A percentile compares a stretch with the other conserved stretches of the same genome.
These are phyloP conservation scores for Raddia guianensis DNA, from an alignment of 176 grass and related monocot genomes.

Conservation along the genomic window DNA sequence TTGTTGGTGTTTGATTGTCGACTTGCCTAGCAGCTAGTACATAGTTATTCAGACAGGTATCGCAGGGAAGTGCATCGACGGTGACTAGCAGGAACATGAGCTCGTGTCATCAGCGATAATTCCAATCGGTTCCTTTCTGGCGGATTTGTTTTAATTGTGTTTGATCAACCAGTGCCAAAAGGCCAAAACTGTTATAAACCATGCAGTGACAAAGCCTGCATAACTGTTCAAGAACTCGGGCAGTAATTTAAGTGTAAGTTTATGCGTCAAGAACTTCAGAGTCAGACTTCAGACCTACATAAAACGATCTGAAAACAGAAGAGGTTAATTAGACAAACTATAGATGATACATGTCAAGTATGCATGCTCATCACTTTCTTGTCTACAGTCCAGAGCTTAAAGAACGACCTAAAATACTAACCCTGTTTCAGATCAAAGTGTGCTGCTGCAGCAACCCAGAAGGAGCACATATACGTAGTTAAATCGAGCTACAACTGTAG, in stretches of 20 bases:
- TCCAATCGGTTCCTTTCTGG: slow-evolving; percentile 6
- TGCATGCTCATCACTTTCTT: neutral
- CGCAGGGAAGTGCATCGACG: neutral
- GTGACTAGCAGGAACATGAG: slow-evolving; percentile 27
- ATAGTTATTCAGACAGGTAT: neutral
- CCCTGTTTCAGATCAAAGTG: slow-evolving; percentile 12
- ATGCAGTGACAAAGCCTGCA: slow-evolving; percentile 17
- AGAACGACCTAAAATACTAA: slow-evolving; percentile 3
- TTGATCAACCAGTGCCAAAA: neutral
- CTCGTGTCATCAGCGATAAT: slow-evolving; percentile 12
- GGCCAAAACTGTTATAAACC: too few species aligned
- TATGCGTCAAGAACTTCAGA: neutral
- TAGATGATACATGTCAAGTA: neutral
- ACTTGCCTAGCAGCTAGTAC: neutral
- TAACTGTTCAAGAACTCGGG: neutral
- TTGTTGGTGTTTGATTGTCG: slow-evolving; percentile 12
- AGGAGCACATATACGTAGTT: slow-evolving; percentile 20
- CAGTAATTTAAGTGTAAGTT: neutral
- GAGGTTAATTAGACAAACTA: neutral
- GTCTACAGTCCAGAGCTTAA: slow-evolving; percentile 16
- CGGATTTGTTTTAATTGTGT: neutral
- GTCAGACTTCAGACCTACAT: neutral
- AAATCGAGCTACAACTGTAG: slow-evolving; percentile 18
- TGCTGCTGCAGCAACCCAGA: slow-evolving; percentile 42
- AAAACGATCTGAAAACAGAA: neutral